Percentiles rank a stretch among this genome's conserved stretches.
phyloP scores from a whole-genome alignment of 164 flowering plant species.

The Platanus orientalis region DNA sequence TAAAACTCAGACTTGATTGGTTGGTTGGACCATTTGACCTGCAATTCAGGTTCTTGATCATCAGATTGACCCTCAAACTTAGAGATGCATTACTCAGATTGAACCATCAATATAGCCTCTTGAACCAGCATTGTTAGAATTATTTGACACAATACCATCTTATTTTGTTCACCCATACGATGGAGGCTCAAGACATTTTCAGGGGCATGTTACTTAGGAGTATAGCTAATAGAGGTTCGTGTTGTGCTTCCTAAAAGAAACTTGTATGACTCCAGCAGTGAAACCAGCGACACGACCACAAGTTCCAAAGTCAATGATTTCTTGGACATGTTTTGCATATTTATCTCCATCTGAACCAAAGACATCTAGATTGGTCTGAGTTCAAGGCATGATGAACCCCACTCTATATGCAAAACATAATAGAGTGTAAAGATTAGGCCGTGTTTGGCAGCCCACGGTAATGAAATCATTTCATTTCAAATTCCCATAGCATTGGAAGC shows the following conservation, averaged over 20 bases:
- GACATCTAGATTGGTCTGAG: conserved; percentile 77
- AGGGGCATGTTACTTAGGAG: background rate
- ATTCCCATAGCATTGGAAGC: too few relatives aligned
- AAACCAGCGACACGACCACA: conserved; percentile 81
- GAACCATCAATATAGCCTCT: too few relatives aligned
- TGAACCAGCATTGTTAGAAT: too few relatives aligned
- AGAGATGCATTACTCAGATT: too few relatives aligned
- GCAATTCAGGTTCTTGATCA: too few relatives aligned
- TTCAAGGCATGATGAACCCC: conserved; percentile 90
- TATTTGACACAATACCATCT: too few relatives aligned
- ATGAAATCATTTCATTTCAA: too few relatives aligned
- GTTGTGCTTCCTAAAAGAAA: background rate
- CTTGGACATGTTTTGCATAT: conserved; percentile 88
- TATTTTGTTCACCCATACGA: too few relatives aligned
- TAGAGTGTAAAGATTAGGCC: background rate
- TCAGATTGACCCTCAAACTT: too few relatives aligned
- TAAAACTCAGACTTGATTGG: too few relatives aligned
- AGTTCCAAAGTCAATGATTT: conserved; percentile 74
- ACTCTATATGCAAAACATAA: conserved; percentile 32
- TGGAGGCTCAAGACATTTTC: background rate
- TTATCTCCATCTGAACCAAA: conserved; percentile 83
- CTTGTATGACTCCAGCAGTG: conserved; percentile 71
- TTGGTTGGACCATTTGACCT: too few relatives aligned
- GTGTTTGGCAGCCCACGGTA: too few relatives aligned
- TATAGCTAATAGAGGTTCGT: background rate